Evolutionary conservation across 257 asterid genomes (phyloP).

Genomic region (Coffea canephora): DNA sequence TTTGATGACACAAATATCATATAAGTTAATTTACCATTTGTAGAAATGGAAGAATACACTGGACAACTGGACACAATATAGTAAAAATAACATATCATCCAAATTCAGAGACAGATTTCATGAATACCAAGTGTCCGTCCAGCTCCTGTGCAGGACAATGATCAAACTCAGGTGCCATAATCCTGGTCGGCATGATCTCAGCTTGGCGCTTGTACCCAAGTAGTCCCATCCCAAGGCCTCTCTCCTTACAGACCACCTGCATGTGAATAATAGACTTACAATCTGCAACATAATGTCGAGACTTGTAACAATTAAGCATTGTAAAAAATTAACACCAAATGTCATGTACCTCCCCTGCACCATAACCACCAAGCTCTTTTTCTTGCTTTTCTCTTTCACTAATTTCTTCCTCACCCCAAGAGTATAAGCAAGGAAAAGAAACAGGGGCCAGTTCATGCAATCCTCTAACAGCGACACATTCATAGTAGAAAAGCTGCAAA

Average conservation of each 20-base stretch:
- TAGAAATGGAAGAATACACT: neutral
- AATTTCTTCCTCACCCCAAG: slow-evolving; percentile 99
- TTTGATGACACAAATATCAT: neutral
- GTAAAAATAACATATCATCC: neutral
- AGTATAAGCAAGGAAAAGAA: slow-evolving; percentile 81
- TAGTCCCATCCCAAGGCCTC: slow-evolving; percentile 90
- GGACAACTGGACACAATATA: neutral
- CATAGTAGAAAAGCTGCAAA: slow-evolving; percentile 90
- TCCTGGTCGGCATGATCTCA: slow-evolving; percentile 38
- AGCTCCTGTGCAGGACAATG: slow-evolving; percentile 47
- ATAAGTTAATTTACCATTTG: neutral
- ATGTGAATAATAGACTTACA: slow-evolving; percentile 17
- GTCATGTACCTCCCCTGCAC: slow-evolving; percentile 87
- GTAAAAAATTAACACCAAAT: neutral
- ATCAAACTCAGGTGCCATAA: slow-evolving; percentile 43
- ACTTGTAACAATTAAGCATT: slow-evolving; percentile 5
- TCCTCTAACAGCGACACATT: slow-evolving; percentile 92
- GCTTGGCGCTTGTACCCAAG: slow-evolving; percentile 53
- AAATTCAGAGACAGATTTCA: neutral
- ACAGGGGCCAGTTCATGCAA: slow-evolving; percentile 82
- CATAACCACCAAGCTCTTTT: slow-evolving; percentile 95
- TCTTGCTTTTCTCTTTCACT: slow-evolving; percentile 93
- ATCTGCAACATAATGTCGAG: slow-evolving; percentile 14
- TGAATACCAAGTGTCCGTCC: slow-evolving; percentile 49
- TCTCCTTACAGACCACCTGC: slow-evolving; percentile 94